Evolutionary conservation across 108 stramenopile species (phyloP), one percentile per base, ranked within the genome.

Genomic region (Chaetoceros muelleri): DNA sequence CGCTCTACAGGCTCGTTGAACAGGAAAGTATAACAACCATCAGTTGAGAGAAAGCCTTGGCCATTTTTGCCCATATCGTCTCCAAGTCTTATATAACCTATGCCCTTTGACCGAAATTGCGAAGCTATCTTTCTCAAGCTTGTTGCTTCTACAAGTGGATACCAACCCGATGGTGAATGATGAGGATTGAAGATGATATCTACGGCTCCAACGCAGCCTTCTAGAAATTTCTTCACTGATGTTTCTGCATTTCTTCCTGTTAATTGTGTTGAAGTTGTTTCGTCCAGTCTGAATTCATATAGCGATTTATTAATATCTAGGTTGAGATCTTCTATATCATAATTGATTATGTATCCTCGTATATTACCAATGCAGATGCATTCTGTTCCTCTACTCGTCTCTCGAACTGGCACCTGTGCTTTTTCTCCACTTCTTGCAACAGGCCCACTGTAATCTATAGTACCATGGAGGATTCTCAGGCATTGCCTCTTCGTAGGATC

Each of bases 21-120:
- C 23, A 79, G 53, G 62, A 79, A 79, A 21, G 70, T 66, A 24
- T 34, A 51, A 60, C 74, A 79, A 0, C 60, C 72, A 51, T 80
- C 66, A 49, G 60, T 63, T 20, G 75, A 76, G 49, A 80, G 52
- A 46, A 80, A 80, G 21, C 69, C 75, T 46, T 70, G 52, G 3
- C 79, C 79, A 58, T 80, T 76, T 40, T 60, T 61, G 21, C 73
- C 61, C 79, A 80, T 80, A 54, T 80, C 79, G 57, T 80, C 79
- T 1, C 79, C 79, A 44, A 80, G 63, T 18, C 79, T 50, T 48
- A 80, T 71, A 56, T 80, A 80, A 19, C 79, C 79, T 34, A 76
- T 70, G 2, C 78, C 78, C 52, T 75, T 75, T 17, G 66, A 69
- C 62, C 74, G 61, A 53, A 79, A 79, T 65, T 79, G 78, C 10